A percentile compares a stretch with the other conserved stretches of the same genome.
These are phyloP conservation scores for Raffaelea ambrosiae DNA, from an alignment of 2,329 filamentous ascomycete species.

Conservation along the genomic window DNA sequence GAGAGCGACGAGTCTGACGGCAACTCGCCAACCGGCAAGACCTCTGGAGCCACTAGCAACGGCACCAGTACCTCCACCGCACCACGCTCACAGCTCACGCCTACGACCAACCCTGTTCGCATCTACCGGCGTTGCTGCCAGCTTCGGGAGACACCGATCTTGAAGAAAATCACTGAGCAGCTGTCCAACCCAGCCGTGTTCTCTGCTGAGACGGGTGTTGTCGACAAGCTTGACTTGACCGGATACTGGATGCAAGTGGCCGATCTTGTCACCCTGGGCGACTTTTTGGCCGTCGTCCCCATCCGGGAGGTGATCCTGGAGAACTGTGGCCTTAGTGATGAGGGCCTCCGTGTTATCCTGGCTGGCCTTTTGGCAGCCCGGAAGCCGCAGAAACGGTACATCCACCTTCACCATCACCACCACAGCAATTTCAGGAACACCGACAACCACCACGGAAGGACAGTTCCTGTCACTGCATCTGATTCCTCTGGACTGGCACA, in stretches of 20 bases:
- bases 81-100: slow-evolving; percentile 52
- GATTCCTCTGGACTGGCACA: slow-evolving; percentile 29
- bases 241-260: slow-evolving; percentile 75
- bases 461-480: slow-evolving; percentile 15
- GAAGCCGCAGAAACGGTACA: slow-evolving; percentile 48
- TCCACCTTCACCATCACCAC: slow-evolving; percentile 23
- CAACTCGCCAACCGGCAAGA: slow-evolving; percentile 9
- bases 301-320: slow-evolving; percentile 80
- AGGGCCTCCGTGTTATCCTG: slow-evolving; percentile 77
- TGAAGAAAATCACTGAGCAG: slow-evolving; percentile 88
- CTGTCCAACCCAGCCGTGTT: slow-evolving; percentile 63
- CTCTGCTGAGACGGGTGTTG: slow-evolving; percentile 60
- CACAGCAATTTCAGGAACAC: background rate
- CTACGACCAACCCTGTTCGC: slow-evolving; percentile 82
- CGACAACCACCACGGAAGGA: slow-evolving; percentile 17
- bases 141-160: slow-evolving; percentile 80
- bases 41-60: slow-evolving; percentile 8
- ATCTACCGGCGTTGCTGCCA: slow-evolving; percentile 96
- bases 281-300: slow-evolving; percentile 90
- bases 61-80: slow-evolving; percentile 11
- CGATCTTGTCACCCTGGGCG: slow-evolving; percentile 80
- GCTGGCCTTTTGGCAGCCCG: slow-evolving; percentile 78
- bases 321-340: slow-evolving; percentile 78
- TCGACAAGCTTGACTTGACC: slow-evolving; percentile 74
- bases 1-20: slow-evolving; percentile 52